A percentile compares a stretch with the other conserved stretches of the same genome.
Conservation (phyloP, 2,329 filamentous ascomycete species). For the Colletotrichum falcatum region DNA sequence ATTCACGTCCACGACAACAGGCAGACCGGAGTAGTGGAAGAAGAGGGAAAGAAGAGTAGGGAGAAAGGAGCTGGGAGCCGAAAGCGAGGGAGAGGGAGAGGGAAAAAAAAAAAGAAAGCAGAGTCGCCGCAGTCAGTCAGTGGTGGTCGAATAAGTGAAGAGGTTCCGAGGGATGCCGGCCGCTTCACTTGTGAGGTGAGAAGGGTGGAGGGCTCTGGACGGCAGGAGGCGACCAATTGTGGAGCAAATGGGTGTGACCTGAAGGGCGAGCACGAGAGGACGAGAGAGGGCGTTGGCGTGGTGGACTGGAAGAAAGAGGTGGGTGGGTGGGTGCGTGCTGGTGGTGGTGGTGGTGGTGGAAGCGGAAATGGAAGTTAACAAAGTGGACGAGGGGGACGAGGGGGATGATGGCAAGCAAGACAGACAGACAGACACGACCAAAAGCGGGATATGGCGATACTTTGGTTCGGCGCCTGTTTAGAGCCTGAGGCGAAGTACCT, state of each 20-base stretch:
- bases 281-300: slow-evolving; percentile 1
- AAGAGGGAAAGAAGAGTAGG: not conserved
- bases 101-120: slow-evolving; percentile 7
- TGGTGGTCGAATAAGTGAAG: slow-evolving; percentile 38
- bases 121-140: slow-evolving; percentile 8
- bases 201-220: slow-evolving; percentile 29
- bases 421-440: not conserved
- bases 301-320: not conserved
- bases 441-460: not conserved
- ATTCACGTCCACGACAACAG: not conserved
- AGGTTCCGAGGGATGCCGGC: slow-evolving; percentile 39
- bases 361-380: slow-evolving; percentile 25
- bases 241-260: slow-evolving; percentile 15
- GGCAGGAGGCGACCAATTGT: slow-evolving; percentile 34
- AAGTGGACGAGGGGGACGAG: slow-evolving; percentile 26
- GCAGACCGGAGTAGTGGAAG: not conserved
- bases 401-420: not conserved
- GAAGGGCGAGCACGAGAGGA: slow-evolving; percentile 16
- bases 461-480: not conserved
- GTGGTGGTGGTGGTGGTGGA: slow-evolving; percentile 13
- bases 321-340: slow-evolving; percentile 11
- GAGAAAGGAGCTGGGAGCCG: slow-evolving; percentile 17
- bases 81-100: slow-evolving; percentile 5
- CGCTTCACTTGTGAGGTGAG: slow-evolving; percentile 23
- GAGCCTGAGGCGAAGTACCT: not conserved